Evolutionary conservation across 148 eudicot species (phyloP), one percentile per base, ranked within the genome.

Genomic region (Rhododendron kiyosumense): DNA sequence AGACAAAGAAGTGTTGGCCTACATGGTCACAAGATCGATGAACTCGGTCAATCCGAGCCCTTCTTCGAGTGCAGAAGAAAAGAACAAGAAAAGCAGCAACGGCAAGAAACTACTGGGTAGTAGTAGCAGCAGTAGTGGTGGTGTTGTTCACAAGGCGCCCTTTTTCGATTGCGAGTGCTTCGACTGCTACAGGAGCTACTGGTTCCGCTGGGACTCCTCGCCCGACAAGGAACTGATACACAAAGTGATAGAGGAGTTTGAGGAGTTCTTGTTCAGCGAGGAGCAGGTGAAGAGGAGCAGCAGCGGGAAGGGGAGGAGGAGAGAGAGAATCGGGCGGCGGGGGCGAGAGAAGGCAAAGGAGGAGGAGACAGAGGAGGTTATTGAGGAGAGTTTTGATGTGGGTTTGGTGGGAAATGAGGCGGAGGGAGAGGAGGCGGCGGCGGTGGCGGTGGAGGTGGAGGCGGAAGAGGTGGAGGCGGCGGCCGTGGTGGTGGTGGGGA

Each of bases 221-320:
- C 90, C 94, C 0, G 89, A 92, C 84, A 87, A 93, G 0, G 94
- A 94, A 78, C 92, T 96, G 15, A 96, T 96, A 13, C 94, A 94
- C 78, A 93, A 92, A 52, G 95, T 95, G 36, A 93, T 96, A 36
- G 97, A 96, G 77, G 93, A 93, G 0, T 96, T 94, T 22, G 97
- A 96, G 59, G 94, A 94, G 45, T 90, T 89, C 34, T 85, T 92
- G 22, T 84, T 86, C 30, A 82, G 24, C 7, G 84, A 82, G 0
- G 95, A 92, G 77, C 84, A 86, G 79, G 46, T 54, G 1, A 88
- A 82, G 81, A 85, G 59, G 26, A 76, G 3, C 18, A 83, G 22
- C 45, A 41, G 45, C 3, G 86, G 49, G 20, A 71, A 71, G 10
- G 84, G 79, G 3, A 88, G 61, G 86, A 88, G 67, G 57, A 89